Conservation (phyloP, 495 filamentous ascomycete species). For the Penicillium psychrofluorescens region DNA sequence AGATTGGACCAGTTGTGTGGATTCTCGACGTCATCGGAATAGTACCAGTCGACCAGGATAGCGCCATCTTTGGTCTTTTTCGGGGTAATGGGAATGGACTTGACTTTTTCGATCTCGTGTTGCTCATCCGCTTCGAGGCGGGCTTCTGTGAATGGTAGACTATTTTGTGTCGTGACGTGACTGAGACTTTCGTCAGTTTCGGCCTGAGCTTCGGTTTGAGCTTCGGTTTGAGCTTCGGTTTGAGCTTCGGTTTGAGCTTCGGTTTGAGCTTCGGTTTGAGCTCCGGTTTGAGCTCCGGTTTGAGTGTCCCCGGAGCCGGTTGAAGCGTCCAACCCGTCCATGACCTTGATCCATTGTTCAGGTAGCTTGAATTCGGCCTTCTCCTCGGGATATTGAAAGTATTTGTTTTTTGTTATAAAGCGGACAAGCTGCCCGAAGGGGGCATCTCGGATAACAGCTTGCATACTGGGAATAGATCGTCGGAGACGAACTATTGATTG, state of each 20-base stretch:
- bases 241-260: no score
- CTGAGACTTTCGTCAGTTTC: constrained; percentile 10
- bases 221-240: no score
- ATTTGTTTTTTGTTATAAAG: constrained; percentile 37
- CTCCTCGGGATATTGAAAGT: constrained; percentile 51
- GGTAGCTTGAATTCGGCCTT: constrained; percentile 42
- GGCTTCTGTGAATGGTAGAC: constrained; percentile 25
- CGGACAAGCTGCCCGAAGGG: constrained; percentile 48
- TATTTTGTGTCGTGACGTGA: constrained; percentile 9
- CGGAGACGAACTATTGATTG: no score
- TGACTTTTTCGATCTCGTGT: constrained; percentile 29
- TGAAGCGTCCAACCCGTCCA: constrained; percentile 3
- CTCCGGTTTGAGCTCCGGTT: background rate
- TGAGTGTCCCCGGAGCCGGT: no score
- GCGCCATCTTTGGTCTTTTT: constrained; percentile 27
- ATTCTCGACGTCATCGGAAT: constrained; percentile 43
- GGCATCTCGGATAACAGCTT: constrained; percentile 38
- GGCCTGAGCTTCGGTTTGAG: no score
- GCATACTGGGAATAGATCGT: constrained; percentile 7
- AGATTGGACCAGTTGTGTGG: constrained; percentile 47
- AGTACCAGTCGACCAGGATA: constrained; percentile 51
- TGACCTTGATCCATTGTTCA: constrained; percentile 30
- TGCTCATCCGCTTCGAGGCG: constrained; percentile 32
- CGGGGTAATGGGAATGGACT: constrained; percentile 41
- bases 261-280: background rate